These are phyloP conservation scores for Microdochium bolleyi DNA, from an alignment of 2,329 filamentous ascomycete genomes.

Conservation along the genomic window DNA sequence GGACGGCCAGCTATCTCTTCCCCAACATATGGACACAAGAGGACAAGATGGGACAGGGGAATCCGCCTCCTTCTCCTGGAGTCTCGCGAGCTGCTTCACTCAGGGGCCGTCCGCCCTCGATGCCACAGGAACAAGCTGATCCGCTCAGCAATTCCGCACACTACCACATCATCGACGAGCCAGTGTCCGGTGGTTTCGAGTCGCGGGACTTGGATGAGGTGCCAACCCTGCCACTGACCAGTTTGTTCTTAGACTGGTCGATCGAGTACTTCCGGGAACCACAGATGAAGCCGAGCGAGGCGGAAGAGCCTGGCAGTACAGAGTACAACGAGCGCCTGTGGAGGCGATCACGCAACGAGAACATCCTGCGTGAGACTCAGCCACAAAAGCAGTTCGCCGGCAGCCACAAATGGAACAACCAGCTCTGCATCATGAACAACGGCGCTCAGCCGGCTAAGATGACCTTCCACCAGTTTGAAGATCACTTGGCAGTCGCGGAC, in stretches of 20 bases:
- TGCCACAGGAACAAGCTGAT: constrained; percentile 12
- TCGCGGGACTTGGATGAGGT: constrained; percentile 49
- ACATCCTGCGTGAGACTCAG: constrained; percentile 85
- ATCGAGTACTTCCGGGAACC: constrained; percentile 97
- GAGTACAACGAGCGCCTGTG: constrained; percentile 95
- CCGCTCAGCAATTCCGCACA: constrained; percentile 64
- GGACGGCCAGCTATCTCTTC: constrained; percentile 57
- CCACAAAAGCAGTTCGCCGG: constrained; percentile 86
- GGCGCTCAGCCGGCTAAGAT: constrained; percentile 84
- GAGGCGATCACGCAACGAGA: constrained; percentile 87
- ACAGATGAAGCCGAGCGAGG: constrained; percentile 94
- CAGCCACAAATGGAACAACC: constrained; percentile 74
- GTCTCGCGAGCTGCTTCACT: constrained; percentile 25
- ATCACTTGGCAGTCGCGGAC: constrained; percentile 89
- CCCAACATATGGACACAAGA: constrained; percentile 42
- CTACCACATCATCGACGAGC: constrained; percentile 70
- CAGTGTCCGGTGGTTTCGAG: constrained; percentile 69
- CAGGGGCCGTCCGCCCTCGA: not conserved
- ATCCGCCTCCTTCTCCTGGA: not conserved
- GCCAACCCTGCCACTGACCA: constrained; percentile 67
- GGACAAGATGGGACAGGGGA: constrained; percentile 12
- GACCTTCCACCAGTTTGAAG: constrained; percentile 96
- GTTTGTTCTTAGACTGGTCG: constrained; percentile 88
- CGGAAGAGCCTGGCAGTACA: constrained; percentile 90
- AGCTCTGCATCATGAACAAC: constrained; percentile 79